Conservation (phyloP, 2,329 filamentous ascomycete species). For the Epichloe baconii region DNA sequence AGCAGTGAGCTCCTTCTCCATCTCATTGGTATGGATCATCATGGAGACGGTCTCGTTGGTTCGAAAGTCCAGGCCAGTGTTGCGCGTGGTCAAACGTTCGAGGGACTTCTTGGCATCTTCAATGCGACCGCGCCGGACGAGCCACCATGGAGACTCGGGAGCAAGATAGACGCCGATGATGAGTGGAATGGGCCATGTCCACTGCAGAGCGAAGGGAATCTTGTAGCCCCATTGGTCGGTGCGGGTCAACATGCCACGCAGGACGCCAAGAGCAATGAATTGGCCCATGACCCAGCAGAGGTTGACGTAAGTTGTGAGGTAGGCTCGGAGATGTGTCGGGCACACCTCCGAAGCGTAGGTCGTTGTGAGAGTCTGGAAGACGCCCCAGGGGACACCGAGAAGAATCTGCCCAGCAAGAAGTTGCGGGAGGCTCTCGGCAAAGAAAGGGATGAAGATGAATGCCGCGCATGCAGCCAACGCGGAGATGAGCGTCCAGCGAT, state of each 20-base stretch:
- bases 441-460: constrained; percentile 38
- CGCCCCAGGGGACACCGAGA: constrained; percentile 33
- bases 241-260: constrained; percentile 25
- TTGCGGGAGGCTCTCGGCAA: constrained; percentile 26
- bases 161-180: constrained; percentile 28
- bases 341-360: constrained; percentile 37
- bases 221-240: constrained; percentile 30
- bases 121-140: constrained; percentile 27
- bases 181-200: constrained; percentile 34
- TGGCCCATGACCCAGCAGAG: constrained; percentile 38
- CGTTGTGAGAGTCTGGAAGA: constrained; percentile 32
- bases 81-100: constrained; percentile 26
- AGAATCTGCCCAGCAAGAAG: constrained; percentile 33
- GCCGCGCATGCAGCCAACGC: constrained; percentile 24
- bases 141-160: constrained; percentile 39
- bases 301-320: constrained; percentile 35
- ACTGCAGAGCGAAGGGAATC: constrained; percentile 36
- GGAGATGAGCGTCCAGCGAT: constrained; percentile 33
- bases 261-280: constrained; percentile 29
- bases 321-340: constrained; percentile 32
- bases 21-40: constrained; percentile 37
- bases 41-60: constrained; percentile 33
- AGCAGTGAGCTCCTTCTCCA: constrained; percentile 26
- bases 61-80: constrained; percentile 20
- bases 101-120: constrained; percentile 27